These are phyloP conservation scores for Toxicodendron radicans DNA, from an alignment of 345 rosid species.

Conservation along the genomic window DNA sequence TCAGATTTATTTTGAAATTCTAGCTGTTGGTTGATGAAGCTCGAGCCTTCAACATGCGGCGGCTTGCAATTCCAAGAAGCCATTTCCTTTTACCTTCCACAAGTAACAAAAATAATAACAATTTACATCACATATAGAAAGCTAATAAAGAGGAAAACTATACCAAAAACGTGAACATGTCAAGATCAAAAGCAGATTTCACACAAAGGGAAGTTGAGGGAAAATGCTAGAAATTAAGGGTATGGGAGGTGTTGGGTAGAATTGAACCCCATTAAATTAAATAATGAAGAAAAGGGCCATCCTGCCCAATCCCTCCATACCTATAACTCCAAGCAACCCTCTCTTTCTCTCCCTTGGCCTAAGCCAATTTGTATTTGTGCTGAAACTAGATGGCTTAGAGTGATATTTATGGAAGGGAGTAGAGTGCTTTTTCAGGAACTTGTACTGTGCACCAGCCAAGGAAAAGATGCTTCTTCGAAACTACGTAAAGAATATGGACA, in stretches of 20 bases:
- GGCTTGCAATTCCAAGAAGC: too few relatives aligned
- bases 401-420: too few relatives aligned
- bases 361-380: too few relatives aligned
- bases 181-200: not conserved
- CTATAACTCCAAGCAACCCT: conserved; percentile 15
- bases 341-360: not conserved
- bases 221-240: conserved; percentile 21
- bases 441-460: not conserved
- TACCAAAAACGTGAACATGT: not conserved
- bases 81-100: too few relatives aligned
- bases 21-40: too few relatives aligned
- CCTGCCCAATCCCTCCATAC: conserved; percentile 26
- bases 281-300: not conserved
- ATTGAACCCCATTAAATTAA: not conserved
- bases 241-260: conserved; percentile 29
- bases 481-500: not conserved
- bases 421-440: too few relatives aligned
- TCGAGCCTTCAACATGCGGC: too few relatives aligned
- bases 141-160: too few relatives aligned
- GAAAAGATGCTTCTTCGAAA: not conserved
- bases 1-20: too few relatives aligned
- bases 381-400: too few relatives aligned
- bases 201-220: conserved; percentile 2
- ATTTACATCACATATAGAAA: too few relatives aligned
- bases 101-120: too few relatives aligned